These are phyloP conservation scores for Plectosphaerella cucumerina DNA, from an alignment of 2,329 filamentous ascomycete species.

Conservation along the genomic window DNA sequence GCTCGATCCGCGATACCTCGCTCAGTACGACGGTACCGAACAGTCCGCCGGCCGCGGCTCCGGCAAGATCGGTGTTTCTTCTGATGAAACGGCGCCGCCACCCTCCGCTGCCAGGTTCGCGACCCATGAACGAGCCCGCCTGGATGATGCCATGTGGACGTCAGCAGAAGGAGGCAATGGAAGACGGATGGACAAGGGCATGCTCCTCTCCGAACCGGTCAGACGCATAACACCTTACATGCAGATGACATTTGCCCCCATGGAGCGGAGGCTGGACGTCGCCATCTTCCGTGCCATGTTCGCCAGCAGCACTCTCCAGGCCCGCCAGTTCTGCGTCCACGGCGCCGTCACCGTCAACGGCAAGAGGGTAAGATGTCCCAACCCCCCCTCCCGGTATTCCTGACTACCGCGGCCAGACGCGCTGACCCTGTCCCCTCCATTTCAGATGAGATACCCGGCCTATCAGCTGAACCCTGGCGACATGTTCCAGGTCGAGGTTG, in stretches of 20 bases:
- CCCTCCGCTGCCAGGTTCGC: slow-evolving; percentile 16
- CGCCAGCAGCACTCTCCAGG: slow-evolving; percentile 87
- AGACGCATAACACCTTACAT: slow-evolving; percentile 73
- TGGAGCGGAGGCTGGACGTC: slow-evolving; percentile 89
- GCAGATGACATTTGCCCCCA: slow-evolving; percentile 90
- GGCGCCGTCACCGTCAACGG: slow-evolving; percentile 94
- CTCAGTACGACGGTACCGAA: slow-evolving; percentile 74
- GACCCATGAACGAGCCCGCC: slow-evolving; percentile 9
- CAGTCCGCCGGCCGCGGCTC: slow-evolving; percentile 80
- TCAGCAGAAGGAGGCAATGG: no score
- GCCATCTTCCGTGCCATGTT: slow-evolving; percentile 92
- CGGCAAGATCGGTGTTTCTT: no score
- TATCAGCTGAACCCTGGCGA: slow-evolving; percentile 96
- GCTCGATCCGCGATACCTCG: slow-evolving; percentile 79
- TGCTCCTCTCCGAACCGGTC: slow-evolving; percentile 26
- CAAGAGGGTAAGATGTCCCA: slow-evolving; percentile 65
- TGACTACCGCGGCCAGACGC: background rate
- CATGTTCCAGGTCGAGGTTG: slow-evolving; percentile 93
- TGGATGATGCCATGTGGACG: background rate
- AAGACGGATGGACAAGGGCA: accelerated
- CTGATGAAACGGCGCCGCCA: no score
- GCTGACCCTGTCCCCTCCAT: background rate
- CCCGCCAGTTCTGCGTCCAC: slow-evolving; percentile 90
- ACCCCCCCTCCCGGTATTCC: background rate
- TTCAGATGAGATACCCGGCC: slow-evolving; percentile 82